Conservation (phyloP, 805 yeast species). For the Kodamaea neixiangensis region DNA sequence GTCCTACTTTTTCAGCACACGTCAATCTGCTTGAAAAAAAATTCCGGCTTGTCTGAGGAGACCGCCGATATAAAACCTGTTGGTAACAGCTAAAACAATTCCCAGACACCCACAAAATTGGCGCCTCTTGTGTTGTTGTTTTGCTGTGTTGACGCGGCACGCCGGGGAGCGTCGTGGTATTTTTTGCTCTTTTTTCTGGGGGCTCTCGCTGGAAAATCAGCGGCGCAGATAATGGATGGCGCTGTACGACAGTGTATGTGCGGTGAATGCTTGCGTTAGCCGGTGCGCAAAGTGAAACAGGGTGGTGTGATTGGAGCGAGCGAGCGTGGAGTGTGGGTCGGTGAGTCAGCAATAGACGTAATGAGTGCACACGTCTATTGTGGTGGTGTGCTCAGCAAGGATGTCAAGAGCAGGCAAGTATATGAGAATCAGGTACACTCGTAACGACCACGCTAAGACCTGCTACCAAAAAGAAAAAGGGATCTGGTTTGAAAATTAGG, state of each 20-base stretch:
- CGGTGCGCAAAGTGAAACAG: not conserved
- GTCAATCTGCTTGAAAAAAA: not conserved
- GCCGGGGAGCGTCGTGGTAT: not conserved
- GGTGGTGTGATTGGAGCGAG: not conserved
- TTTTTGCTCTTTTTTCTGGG: not conserved
- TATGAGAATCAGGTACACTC: not conserved
- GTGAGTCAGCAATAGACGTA: too few species aligned
- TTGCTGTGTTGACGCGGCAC: slow-evolving; percentile 1
- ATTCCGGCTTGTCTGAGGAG: not conserved
- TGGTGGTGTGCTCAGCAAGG: too few species aligned
- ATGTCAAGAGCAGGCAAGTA: too few species aligned
- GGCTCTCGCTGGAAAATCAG: not conserved
- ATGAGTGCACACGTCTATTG: too few species aligned
- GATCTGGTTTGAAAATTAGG: slow-evolving; percentile 2
- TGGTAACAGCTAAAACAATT: not conserved
- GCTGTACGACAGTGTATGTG: not conserved
- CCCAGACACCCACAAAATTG: slow-evolving; percentile 1
- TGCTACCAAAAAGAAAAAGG: slow-evolving; percentile 5
- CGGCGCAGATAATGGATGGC: not conserved
- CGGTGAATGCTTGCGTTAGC: slow-evolving; percentile 2
- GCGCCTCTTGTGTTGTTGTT: not conserved
- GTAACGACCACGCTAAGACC: not conserved
- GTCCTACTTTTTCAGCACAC: not conserved
- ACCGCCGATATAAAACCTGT: not conserved
- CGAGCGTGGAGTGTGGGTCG: too few species aligned